Base-by-base conservation (phyloP, 352 stramenopile genomes). In the Phytopythium boreale region DNA sequence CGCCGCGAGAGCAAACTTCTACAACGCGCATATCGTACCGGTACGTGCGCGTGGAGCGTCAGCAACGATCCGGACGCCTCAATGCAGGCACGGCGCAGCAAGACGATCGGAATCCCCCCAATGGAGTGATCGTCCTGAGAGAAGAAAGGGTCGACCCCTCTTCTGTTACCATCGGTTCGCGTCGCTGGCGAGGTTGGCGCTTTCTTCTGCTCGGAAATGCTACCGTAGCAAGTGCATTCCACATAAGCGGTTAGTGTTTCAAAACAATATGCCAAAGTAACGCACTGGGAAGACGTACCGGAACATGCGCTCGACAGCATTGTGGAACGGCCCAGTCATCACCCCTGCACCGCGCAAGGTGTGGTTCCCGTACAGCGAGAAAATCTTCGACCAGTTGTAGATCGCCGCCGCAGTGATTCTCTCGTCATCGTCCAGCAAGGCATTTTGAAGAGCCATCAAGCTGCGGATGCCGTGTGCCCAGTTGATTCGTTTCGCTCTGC, bases 341-440 rank as follows among this genome's bases (percentile, higher is more conserved):
- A 94, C 81, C n/a, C 82, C 80, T 10, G 80, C 78, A 44, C 87
- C 87, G 37, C 87, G 84, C 20, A 96, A 70, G 0, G 87, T 96
- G 60, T 96, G 85, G 41, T 88, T 92, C 27, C 87, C 87, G 31
- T 92, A 93, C 31, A 90, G 74, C 14, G 79, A 76, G 66, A 96
- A 93, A 15, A 96, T 69, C 31, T 88, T 82, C 0, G 84, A 93
- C 83, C 87, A 96, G 69, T 92, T 96, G 70, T 80, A 92, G 3
- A 96, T 83, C 24, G 87, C 87, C 1, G 87, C 84, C 20, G 87
- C 85, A 37, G 77, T 78, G 56, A 93, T 92, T 15, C 87, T 79
- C 50, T 94, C 84, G 55, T 96, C 87, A 11, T 91, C 80, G 52
- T 96, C 87, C 9, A 93, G 65, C 27, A 96, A 58, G 12, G 87